A percentile compares a stretch with the other conserved stretches of the same genome.
Evolutionary conservation across 768 basidiomycete species (phyloP).

Genomic region (Podaxis sp.): DNA sequence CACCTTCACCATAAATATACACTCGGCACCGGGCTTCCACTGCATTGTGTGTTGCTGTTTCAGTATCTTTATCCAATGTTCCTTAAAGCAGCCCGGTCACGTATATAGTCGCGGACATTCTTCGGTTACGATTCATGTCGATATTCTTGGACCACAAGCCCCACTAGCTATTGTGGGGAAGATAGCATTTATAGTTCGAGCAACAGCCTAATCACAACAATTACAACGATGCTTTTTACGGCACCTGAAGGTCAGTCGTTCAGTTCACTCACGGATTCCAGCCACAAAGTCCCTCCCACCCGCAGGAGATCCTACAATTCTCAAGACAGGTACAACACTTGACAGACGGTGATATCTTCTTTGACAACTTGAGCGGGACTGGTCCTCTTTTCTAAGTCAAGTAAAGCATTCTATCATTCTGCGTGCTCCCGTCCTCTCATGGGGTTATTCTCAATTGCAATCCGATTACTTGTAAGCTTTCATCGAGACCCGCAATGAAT

Average conservation of each 20-base stretch:
- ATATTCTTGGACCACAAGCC: neutral
- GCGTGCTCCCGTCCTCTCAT: neutral
- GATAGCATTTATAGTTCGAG: neutral
- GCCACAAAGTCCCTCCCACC: neutral
- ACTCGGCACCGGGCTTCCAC: neutral
- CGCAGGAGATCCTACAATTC: neutral
- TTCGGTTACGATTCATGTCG: neutral
- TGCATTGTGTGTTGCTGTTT: neutral
- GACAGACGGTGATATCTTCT: conserved; percentile 56
- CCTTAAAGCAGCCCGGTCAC: neutral
- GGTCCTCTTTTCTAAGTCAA: conserved; percentile 55
- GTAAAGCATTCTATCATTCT: conserved; percentile 26
- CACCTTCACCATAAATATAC: too few relatives aligned
- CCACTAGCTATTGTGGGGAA: neutral
- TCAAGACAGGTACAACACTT: neutral
- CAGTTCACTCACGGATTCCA: neutral
- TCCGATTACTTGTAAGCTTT: conserved; percentile 44
- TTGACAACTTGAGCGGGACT: conserved; percentile 51
- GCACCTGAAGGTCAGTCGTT: neutral
- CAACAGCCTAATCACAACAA: neutral
- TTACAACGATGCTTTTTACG: neutral
- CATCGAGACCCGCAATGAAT: neutral
- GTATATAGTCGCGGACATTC: neutral
- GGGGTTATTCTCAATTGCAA: conserved; percentile 37
- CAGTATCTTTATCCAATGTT: neutral